Conservation (phyloP, 768 basidiomycete species). For the Phylloporus arenicola region DNA sequence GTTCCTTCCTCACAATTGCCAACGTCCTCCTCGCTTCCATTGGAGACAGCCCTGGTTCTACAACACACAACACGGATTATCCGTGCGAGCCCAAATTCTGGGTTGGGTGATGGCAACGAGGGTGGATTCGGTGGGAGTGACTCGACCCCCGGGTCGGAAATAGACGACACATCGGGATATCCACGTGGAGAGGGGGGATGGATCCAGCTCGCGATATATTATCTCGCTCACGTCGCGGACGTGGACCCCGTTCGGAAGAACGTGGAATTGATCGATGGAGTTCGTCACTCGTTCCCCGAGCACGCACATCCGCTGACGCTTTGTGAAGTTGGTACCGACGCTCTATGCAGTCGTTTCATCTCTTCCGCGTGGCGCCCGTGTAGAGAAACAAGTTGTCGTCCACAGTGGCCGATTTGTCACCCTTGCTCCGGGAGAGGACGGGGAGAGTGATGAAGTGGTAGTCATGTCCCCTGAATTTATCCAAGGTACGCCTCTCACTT, state of each 20-base stretch:
- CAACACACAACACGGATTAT: constrained; percentile 77
- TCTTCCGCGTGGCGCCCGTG: constrained; percentile 63
- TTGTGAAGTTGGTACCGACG: constrained; percentile 30
- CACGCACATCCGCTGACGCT: constrained; percentile 1
- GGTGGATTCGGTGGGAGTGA: constrained; percentile 25
- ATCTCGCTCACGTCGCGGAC: constrained; percentile 47
- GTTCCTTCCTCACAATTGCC: constrained; percentile 25
- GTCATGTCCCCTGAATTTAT: constrained; percentile 34
- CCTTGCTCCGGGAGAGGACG: constrained; percentile 20
- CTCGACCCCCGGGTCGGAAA: constrained; percentile 4
- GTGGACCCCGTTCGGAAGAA: constrained; percentile 39
- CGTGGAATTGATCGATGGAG: constrained; percentile 24
- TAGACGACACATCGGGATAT: constrained; percentile 31
- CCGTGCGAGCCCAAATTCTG: constrained; percentile 45
- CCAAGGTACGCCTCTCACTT: constrained; percentile 32
- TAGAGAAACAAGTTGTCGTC: constrained; percentile 72
- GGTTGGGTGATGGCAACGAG: constrained; percentile 27
- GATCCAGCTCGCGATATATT: constrained; percentile 64
- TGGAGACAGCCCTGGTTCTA: constrained; percentile 67
- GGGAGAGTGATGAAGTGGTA: constrained; percentile 28
- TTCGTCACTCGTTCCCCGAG: constrained; percentile 5
- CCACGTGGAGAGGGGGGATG: constrained; percentile 39
- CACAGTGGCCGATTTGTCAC: constrained; percentile 60
- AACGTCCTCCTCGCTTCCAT: constrained; percentile 33
- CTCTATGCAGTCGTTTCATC: constrained; percentile 59